A percentile compares a stretch with the other conserved stretches of the same genome.
Evolutionary conservation across 352 stramenopile species (phyloP).

Genomic region (Globisporangium nagaii): DNA sequence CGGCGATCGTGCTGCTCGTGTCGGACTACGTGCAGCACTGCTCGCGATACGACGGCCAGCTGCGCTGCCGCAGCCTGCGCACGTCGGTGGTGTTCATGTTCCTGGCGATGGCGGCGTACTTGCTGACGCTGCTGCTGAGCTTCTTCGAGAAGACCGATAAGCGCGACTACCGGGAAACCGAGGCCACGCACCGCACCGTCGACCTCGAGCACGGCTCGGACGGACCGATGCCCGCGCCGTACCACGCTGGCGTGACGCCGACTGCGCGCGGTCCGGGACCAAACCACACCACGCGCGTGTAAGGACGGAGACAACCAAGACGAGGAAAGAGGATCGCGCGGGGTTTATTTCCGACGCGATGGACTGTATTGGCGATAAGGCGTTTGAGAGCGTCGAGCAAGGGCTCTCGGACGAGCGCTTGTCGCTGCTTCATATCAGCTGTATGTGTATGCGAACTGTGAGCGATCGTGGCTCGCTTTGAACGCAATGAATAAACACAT

Average conservation of each 20-base stretch:
- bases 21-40: slow-evolving; percentile 66
- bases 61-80: slow-evolving; percentile 47
- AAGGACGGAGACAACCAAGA: too few relatives aligned
- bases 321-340: too few relatives aligned
- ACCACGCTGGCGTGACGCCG: slow-evolving; percentile 8
- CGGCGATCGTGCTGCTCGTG: slow-evolving; percentile 59
- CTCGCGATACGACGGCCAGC: slow-evolving; percentile 58
- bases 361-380: too few relatives aligned
- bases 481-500: too few relatives aligned
- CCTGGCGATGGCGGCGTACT: slow-evolving; percentile 42
- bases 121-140: slow-evolving; percentile 42
- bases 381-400: too few relatives aligned
- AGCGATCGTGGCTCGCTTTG: too few relatives aligned
- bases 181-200: slow-evolving; percentile 14
- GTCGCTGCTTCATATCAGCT: too few relatives aligned
- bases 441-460: too few relatives aligned
- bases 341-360: too few relatives aligned
- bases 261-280: slow-evolving; percentile 1
- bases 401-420: too few relatives aligned
- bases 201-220: slow-evolving; percentile 2
- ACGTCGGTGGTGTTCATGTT: slow-evolving; percentile 65
- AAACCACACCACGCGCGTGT: too few relatives aligned
- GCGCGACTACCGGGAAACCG: slow-evolving; percentile 4
- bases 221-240: neutral
- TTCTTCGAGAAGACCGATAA: too few relatives aligned